Evolutionary conservation across 345 rosid species (phyloP).

Genomic region (Brassica juncea): DNA sequence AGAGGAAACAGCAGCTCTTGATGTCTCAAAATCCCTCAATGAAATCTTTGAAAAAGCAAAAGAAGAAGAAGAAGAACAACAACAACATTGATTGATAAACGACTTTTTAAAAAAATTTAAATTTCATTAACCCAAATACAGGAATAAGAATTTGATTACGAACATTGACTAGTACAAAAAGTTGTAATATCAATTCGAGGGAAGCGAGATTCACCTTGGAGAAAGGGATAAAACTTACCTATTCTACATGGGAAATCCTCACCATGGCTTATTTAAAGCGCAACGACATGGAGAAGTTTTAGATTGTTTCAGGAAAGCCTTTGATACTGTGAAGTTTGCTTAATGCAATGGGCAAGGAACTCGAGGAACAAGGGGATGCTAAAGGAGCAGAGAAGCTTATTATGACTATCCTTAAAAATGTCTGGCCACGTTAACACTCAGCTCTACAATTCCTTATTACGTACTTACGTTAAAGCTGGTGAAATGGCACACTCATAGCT

Average conservation of each 20-base stretch:
- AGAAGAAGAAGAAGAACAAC: not conserved
- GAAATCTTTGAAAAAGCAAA: conserved; percentile 46
- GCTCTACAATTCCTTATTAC: conserved; percentile 67
- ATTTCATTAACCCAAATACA: no score
- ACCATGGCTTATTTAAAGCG: conserved; percentile 63
- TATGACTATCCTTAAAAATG: conserved; percentile 56
- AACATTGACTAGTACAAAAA: no score
- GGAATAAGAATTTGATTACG: no score
- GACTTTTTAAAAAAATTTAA: no score
- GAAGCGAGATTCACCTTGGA: not conserved
- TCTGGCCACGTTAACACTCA: conserved; percentile 61
- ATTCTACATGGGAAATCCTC: conserved; percentile 87
- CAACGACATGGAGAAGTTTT: conserved; percentile 54
- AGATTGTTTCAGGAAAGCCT: conserved; percentile 63
- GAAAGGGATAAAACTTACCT: conserved; percentile 60
- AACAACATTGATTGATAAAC: not conserved
- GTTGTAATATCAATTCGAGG: no score
- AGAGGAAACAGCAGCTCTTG: not conserved
- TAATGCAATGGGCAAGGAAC: conserved; percentile 46
- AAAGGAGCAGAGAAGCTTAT: conserved; percentile 65
- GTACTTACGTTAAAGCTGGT: conserved; percentile 73
- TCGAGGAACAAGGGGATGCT: conserved; percentile 61
- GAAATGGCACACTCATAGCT: conserved; percentile 67
- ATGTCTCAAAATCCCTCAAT: conserved; percentile 49
- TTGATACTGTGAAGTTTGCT: conserved; percentile 59